A percentile compares a stretch with the other conserved stretches of the same genome.
phyloP scores from a whole-genome alignment of 805 yeast species.

The Lipomyces anomalus region DNA sequence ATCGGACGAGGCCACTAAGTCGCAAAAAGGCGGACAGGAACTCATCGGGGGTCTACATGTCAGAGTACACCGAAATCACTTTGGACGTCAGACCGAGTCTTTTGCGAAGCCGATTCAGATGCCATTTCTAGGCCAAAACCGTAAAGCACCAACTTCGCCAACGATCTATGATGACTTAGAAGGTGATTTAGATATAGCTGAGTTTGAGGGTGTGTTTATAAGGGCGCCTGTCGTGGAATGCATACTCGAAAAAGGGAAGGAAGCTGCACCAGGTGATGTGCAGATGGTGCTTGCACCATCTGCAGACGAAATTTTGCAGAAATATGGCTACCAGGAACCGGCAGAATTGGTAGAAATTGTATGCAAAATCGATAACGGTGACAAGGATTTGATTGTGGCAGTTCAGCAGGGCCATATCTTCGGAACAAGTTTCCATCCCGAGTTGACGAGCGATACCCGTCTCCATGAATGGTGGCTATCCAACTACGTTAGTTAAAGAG shows the following conservation, averaged over 20 bases:
- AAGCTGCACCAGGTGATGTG: no score
- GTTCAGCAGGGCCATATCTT: slow-evolving; percentile 61
- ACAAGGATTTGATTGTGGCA: slow-evolving; percentile 51
- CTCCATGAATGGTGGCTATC: slow-evolving; percentile 68
- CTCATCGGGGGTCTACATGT: slow-evolving; percentile 62
- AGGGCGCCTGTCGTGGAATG: slow-evolving; percentile 66
- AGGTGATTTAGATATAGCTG: slow-evolving; percentile 16
- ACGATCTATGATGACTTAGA: slow-evolving; percentile 28
- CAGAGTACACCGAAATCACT: slow-evolving; percentile 63
- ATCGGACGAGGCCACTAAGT: slow-evolving; percentile 47
- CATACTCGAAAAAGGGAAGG: slow-evolving; percentile 15
- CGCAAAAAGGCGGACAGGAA: slow-evolving; percentile 43
- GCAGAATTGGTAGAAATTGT: slow-evolving; percentile 27
- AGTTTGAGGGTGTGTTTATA: slow-evolving; percentile 51
- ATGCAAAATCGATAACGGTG: slow-evolving; percentile 19
- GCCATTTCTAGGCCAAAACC: slow-evolving; percentile 16
- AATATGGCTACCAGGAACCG: slow-evolving; percentile 12
- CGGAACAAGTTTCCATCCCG: slow-evolving; percentile 81
- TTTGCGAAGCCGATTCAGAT: slow-evolving; percentile 37
- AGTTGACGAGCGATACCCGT: slow-evolving; percentile 50
- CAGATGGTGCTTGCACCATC: slow-evolving; percentile 20
- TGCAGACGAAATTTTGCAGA: slow-evolving; percentile 3
- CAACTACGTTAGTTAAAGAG: slow-evolving; percentile 58
- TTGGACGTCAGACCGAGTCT: slow-evolving; percentile 71
- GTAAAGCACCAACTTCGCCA: no score